Conservation (phyloP, 257 asterid species). For the Salvia rosmarinus region DNA sequence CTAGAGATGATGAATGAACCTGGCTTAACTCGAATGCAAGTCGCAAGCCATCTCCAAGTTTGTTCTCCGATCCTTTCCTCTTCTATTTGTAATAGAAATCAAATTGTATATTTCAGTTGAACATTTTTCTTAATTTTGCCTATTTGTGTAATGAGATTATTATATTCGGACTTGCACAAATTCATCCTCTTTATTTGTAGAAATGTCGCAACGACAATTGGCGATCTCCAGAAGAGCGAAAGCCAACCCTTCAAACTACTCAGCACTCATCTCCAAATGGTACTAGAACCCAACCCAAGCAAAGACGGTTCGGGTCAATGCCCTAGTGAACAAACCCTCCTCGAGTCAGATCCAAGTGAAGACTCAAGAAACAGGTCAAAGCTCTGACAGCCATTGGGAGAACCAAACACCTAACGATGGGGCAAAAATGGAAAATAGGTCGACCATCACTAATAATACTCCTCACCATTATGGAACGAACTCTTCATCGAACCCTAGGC, state of each 20-base stretch:
- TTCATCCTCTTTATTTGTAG: slow-evolving; percentile 13
- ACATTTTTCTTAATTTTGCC: background rate
- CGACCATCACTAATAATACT: background rate
- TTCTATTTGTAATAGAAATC: background rate
- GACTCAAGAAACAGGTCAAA: background rate
- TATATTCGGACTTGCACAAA: background rate
- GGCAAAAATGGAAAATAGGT: slow-evolving; percentile 1
- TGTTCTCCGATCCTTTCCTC: background rate
- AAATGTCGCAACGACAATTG: slow-evolving; percentile 58
- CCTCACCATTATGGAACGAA: background rate
- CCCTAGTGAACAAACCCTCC: slow-evolving; percentile 30
- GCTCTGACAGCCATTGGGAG: slow-evolving; percentile 18
- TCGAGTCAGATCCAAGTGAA: no score
- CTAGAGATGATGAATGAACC: slow-evolving; percentile 50
- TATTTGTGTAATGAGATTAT: background rate
- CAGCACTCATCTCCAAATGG: background rate
- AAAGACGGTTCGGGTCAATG: slow-evolving; percentile 50
- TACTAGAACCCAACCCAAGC: slow-evolving; percentile 12
- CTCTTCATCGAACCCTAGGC: slow-evolving; percentile 17
- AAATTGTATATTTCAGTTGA: no score
- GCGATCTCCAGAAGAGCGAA: slow-evolving; percentile 42
- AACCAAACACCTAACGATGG: background rate
- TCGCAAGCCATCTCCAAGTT: slow-evolving; percentile 63
- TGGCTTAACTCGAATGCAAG: slow-evolving; percentile 63
- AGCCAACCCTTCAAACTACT: background rate